Base-by-base conservation (phyloP, 768 basidiomycete genomes). In the Hebeloma cylindrosporum region DNA sequence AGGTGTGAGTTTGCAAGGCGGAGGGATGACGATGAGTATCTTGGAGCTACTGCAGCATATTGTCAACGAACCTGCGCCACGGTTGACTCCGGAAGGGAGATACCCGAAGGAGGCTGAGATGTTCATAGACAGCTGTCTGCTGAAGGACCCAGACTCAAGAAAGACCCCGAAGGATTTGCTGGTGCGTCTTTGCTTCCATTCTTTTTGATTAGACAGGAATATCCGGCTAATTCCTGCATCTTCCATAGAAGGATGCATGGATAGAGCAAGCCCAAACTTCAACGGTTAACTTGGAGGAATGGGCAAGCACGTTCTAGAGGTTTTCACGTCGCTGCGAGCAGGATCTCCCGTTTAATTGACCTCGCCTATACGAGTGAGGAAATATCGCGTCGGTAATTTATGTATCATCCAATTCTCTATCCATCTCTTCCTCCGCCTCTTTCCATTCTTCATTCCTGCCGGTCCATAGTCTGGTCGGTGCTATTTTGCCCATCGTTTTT, bases 21-120 rank as follows among this genome's bases (percentile, higher is more conserved):
- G 92, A 1, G 89, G 88, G 22, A 93, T 92, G 87, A 96, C 93
- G 53, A 97, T 99, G 94, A 90, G 87, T 58, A 98, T 99, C 65
- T 69, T 99, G 53, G 96, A 99, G 69, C 66, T 99, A 40, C 70
- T 99, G 50, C 96, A 98, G 62, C 93, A 97, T 62, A 98, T 99
- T 57, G 96, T 99, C 40, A 97, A 98, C 60, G 96, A 98, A 69
- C 93, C 95, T 46, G 95, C 96, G 20, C 96, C 96, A 30, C 75
- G 80, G 60, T 66, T 99, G 53, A 84, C 83, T 8, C 80, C 83
- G 1, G 83, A 87, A 46, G 85, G 84, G 26, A 76, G 73, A 31
- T 79, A 71, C 74, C 85, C 88, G 3, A 64, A 65, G 41, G 79
- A 85, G 60, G 87, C 89, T 17, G 88, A 91, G 56, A 72, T 72